These are phyloP conservation scores for Seiridium cupressi DNA, from an alignment of 2,329 filamentous ascomycete genomes.

Conservation along the genomic window DNA sequence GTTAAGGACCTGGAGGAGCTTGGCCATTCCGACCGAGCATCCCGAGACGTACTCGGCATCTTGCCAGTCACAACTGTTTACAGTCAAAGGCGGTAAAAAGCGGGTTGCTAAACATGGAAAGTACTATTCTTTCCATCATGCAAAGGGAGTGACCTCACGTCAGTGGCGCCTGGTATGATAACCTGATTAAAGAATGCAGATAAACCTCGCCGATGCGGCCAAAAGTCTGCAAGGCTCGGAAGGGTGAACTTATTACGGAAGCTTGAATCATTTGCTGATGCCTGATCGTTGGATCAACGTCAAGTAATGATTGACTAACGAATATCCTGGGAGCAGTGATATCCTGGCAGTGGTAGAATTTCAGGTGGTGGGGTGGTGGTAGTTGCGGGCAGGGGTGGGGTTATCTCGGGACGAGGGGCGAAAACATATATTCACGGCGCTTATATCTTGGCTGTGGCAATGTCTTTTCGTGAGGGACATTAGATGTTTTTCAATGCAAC, in stretches of 20 bases:
- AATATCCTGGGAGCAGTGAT: background rate
- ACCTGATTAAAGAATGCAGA: background rate
- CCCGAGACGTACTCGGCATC: background rate
- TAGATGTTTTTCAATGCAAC: background rate
- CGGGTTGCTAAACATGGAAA: background rate
- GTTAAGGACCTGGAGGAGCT: background rate
- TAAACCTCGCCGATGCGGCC: background rate
- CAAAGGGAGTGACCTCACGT: too few species aligned
- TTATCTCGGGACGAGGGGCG: background rate
- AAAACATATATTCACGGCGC: background rate
- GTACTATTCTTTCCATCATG: too few species aligned
- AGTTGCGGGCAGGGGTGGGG: background rate
- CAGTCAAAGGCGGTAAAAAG: background rate
- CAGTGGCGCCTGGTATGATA: too few species aligned
- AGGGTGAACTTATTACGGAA: background rate
- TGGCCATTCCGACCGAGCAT: background rate
- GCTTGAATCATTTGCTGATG: background rate
- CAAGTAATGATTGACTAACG: background rate
- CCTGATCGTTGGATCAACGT: background rate
- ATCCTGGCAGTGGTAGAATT: background rate
- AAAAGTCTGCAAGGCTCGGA: background rate
- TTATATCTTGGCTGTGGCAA: background rate
- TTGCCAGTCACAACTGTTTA: background rate
- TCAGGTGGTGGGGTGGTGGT: background rate
- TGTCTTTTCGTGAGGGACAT: too few species aligned